Conservation (phyloP, 2,329 filamentous ascomycete genomes). For the Fusarium sp. region DNA sequence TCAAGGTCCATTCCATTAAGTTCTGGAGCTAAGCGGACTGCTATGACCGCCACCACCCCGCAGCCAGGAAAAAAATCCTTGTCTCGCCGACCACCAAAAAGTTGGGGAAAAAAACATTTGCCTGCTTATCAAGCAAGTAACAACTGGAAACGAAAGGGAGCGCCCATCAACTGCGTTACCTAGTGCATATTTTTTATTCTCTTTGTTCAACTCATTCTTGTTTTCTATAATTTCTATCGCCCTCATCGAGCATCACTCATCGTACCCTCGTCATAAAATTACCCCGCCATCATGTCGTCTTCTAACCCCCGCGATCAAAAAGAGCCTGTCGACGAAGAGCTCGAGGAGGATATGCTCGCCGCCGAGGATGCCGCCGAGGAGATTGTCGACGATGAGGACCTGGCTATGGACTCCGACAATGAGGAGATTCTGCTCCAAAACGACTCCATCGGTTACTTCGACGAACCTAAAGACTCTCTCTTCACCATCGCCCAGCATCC, state of each 20-base stretch:
- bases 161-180: not conserved
- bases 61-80: constrained; percentile 40
- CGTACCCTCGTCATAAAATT: constrained; percentile 15
- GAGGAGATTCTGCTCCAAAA: constrained; percentile 87
- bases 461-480: constrained; percentile 87
- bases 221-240: not conserved
- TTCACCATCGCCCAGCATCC: constrained; percentile 97
- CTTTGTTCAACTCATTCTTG: not conserved
- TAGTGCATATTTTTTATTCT: not conserved
- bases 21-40: constrained; percentile 3
- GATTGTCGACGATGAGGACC: constrained; percentile 77
- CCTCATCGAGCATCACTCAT: not conserved
- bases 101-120: constrained; percentile 26
- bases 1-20: not conserved
- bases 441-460: constrained; percentile 93
- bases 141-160: constrained; percentile 11
- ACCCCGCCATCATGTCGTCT: constrained; percentile 47
- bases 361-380: constrained; percentile 76
- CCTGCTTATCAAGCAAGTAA: constrained; percentile 45
- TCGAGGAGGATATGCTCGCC: constrained; percentile 53
- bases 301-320: constrained; percentile 41
- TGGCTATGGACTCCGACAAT: constrained; percentile 82
- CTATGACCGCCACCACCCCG: constrained; percentile 41
- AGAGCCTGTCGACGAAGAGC: constrained; percentile 42
- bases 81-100: constrained; percentile 29